Conservation (phyloP, 2,329 filamentous ascomycete genomes). For the Beauveria sp. region DNA sequence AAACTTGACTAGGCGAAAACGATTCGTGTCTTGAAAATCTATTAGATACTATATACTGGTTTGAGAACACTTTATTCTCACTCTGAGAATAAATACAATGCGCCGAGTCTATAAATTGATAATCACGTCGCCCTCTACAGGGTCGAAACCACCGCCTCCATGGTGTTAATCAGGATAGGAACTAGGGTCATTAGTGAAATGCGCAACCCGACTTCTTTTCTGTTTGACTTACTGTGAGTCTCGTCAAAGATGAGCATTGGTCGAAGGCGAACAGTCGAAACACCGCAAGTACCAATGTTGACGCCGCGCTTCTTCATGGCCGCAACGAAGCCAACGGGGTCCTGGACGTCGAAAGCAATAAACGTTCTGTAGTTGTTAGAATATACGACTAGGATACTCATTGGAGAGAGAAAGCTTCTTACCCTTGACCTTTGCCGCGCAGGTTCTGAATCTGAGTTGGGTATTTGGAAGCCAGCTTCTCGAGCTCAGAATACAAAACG, state of each 20-base stretch:
- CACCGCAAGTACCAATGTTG: conserved; percentile 72
- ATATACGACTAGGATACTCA: too few relatives aligned
- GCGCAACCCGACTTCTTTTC: not conserved
- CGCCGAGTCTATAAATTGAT: too few relatives aligned
- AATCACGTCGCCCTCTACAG: conserved; percentile 12
- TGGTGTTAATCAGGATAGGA: conserved; percentile 20
- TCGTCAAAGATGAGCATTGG: conserved; percentile 56
- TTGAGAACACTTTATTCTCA: not conserved
- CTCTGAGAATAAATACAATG: not conserved
- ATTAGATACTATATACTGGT: not conserved
- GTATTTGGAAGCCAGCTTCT: conserved; percentile 55
- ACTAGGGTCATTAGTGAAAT: conserved; percentile 7
- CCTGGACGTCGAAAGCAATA: conserved; percentile 70
- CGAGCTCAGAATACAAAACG: conserved; percentile 59
- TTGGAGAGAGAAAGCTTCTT: not conserved
- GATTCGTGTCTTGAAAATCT: not conserved
- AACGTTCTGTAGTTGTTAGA: conserved; percentile 44
- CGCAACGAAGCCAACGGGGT: conserved; percentile 60
- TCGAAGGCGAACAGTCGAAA: conserved; percentile 60
- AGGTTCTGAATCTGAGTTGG: conserved; percentile 66
- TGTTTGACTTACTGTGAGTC: conserved; percentile 36
- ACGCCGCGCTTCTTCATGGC: conserved; percentile 65
- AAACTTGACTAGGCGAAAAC: not conserved
- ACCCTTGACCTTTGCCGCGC: conserved; percentile 54
- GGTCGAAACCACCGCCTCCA: conserved; percentile 23